Base-by-base conservation (phyloP, 2,329 filamentous ascomycete species). In the Falciphora oryzae region DNA sequence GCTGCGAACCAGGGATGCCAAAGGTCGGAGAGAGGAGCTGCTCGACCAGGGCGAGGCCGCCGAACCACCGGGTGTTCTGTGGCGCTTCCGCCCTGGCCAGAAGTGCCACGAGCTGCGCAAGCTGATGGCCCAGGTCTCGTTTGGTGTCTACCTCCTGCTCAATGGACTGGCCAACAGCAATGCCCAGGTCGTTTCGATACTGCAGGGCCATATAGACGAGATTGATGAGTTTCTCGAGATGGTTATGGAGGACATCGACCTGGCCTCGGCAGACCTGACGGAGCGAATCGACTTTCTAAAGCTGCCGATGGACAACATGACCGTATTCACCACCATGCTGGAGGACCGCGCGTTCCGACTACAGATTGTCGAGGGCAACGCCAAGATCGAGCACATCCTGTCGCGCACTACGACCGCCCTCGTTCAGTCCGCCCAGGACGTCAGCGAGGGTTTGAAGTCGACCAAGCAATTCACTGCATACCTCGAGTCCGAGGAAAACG, bases 151-250 rank as follows among this genome's bases (percentile, higher is more conserved):
- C 75, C 81, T 98, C 59, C 79, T 98, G 65, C 86, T 96, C 64
- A 89, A 93, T 71, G 88, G 89, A 66, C 86, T 96, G 74, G 93
- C 95, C 63, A 96, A 94, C 76, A 96, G 92, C 69, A 91, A 96
- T 69, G 83, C 87, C 44, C 91, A 96, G 73, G 94, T 97, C 16
- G 89, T 97, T 68, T 88, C 84, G 68, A 98, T 98, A 63, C 81
- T 98, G 65, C 92, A 97, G 73, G 88, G 86, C 18, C 94, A 98
- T 75, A 95, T 98, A 66, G 91, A 97, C 72, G 94, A 98, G 75
- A 86, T 98, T 35, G 95, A 98, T 75, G 89, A 90, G 71, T 97
- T 97, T 72, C 80, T 98, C 44, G 92, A 96, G 75, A 87, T 90
- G 25, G 90, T 92, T 0, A 86, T 92, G 58, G 93, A 96, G 70